A percentile compares a stretch with the other conserved stretches of the same genome.
Evolutionary conservation across 2,329 filamentous ascomycete species (phyloP).

Genomic region (Colletotrichum abscissum): DNA sequence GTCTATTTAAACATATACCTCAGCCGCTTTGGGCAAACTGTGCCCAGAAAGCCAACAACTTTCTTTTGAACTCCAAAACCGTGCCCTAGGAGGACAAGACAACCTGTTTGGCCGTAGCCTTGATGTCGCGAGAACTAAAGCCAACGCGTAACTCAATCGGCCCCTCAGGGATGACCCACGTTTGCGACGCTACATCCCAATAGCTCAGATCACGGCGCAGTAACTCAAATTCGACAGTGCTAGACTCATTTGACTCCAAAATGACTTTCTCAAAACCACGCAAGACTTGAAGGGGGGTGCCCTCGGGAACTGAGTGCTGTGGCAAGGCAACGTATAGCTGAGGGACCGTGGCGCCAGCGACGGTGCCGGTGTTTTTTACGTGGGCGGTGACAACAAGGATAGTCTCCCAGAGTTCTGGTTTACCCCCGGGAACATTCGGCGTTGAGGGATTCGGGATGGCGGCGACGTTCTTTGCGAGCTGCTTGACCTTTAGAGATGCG

Average conservation of each 20-base stretch:
- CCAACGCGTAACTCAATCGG: constrained; percentile 56
- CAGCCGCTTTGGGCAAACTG: neutral
- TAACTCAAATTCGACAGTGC: constrained; percentile 62
- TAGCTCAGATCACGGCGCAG: constrained; percentile 74
- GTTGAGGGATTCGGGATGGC: constrained; percentile 50
- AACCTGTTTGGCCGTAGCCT: constrained; percentile 1
- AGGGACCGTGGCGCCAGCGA: constrained; percentile 72
- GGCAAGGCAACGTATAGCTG: constrained; percentile 68
- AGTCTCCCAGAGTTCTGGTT: constrained; percentile 57
- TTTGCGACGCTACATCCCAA: constrained; percentile 69
- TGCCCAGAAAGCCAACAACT: neutral
- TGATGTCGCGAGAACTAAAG: constrained; percentile 24
- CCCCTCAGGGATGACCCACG: constrained; percentile 67
- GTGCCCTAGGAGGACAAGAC: neutral
- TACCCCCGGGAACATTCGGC: constrained; percentile 54
- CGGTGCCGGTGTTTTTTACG: constrained; percentile 72
- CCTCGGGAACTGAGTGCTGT: constrained; percentile 31
- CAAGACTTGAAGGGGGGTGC: constrained; percentile 65
- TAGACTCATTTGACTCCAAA: constrained; percentile 59
- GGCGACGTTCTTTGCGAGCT: constrained; percentile 47
- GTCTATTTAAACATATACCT: neutral
- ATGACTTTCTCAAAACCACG: constrained; percentile 73
- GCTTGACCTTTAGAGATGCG: constrained; percentile 55
- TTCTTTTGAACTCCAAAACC: neutral
- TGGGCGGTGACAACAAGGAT: constrained; percentile 64